Evolutionary conservation across 768 basidiomycete genomes (phyloP), one percentile per base, ranked within the genome.

Genomic region (Austroboletus eburneus): DNA sequence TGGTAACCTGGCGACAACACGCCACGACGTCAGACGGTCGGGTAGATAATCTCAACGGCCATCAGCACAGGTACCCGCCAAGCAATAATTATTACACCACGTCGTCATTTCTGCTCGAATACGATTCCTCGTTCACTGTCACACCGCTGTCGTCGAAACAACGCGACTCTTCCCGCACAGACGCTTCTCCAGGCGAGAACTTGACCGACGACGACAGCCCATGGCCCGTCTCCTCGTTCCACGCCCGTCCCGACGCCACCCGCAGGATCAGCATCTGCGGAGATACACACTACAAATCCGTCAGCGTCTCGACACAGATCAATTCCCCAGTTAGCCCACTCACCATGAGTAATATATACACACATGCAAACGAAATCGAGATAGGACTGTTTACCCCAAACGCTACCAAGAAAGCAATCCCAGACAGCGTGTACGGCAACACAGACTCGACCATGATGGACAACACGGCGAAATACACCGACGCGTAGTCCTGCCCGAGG

Each of bases 341-440:
- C 29, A 64, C 62, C 53, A 54, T 62, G 42, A 64, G 23, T 52
- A 42, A 17, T 14, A 59, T 29, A n/a, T 64, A 59, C 32, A 64
- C 52, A 35, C 45, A 46, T 22, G 8, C 43, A 25, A 62, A 57
- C 23, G 22, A 41, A 13, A 51, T 48, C 36, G 57, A 55, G 3
- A 41, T 32, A n/a, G 14, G 2, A 7, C 55, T 59, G 38, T 45
- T 45, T 10, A 42, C 24, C 18, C 59, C 56, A n/a, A 61, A 57
- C 32, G 59, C 48, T 5, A 51, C 48, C 37, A 59, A 12, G 39
- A 64, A 63, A 4, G 57, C 60, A 5, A 59, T 46, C 25, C 62
- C 62, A 0, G 53, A 50, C 5, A 64, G 27, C 30, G 63, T 52
- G 35, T 57, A 64, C 14, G 62, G 62, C 21, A 64, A 22, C 43